Base-by-base conservation (phyloP, 495 filamentous ascomycete genomes). In the Penicillium taxi region DNA sequence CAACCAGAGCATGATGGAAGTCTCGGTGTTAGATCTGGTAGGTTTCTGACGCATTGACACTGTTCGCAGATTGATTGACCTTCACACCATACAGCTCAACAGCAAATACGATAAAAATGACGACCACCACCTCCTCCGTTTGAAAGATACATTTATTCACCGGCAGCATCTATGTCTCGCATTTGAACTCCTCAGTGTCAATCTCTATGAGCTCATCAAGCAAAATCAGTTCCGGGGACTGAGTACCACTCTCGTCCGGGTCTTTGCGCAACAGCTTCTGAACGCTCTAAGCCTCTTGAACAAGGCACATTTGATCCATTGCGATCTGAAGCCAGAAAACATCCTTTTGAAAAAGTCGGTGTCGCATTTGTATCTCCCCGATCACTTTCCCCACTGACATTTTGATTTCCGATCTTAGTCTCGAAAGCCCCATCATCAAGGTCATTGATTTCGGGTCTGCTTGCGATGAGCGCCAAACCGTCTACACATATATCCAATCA, bases 1-100 rank as follows among this genome's bases (percentile, higher is more conserved):
- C 70, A 99, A 99, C 53, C 93, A 99, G 61, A 99, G 93, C 58
- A 99, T 99, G 93, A 99, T 99, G 93, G 93, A 99, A 52, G 93
- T 99, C 18, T 99, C 93, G 6, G 93, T 99, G 6, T 67, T 99
- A 19, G 93, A 99, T 60, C 56, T 99, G 72, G 89, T 96, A 74
- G 41, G 80, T 41, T 25, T 19, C 15, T 7, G 2, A 18, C 44
- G 31, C 12, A 24, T 12, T 16, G 11, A 7, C 18, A 32, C n/a
- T 3, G 26, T n/a, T 17, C 19, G 7, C 9, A 8, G 2, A 6
- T 18, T 18, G 48, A 39, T 55, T 67, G 35, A 70, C 45, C 35
- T n/a, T n/a, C n/a, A n/a, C n/a, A 8, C 21, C 19, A 35, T 35
- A 21, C 61, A 95, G 88, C 77, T 98, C 44, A 98, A 99, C 53